phyloP scores from a whole-genome alignment of 768 basidiomycete species.

The Mycena metata region DNA sequence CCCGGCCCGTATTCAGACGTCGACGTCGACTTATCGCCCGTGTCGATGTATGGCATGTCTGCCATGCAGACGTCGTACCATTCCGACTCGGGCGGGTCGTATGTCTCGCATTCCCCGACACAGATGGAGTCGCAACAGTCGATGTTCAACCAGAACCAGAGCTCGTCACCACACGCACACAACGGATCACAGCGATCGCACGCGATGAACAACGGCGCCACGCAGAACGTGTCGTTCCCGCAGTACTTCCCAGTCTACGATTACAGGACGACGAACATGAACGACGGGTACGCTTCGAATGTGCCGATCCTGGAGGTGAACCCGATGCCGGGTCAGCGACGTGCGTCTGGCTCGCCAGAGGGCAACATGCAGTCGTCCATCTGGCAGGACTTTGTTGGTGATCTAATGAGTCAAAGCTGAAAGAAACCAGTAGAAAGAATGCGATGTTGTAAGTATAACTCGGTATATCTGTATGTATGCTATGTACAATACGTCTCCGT shows the following conservation, averaged over 20 bases:
- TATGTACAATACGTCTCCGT: constrained; percentile 35
- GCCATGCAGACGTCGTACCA: constrained; percentile 48
- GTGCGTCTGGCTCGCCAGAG: constrained; percentile 70
- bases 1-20: constrained; percentile 47
- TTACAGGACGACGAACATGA: constrained; percentile 61
- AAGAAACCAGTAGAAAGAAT: background rate
- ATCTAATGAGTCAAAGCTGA: constrained; percentile 46
- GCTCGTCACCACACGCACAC: constrained; percentile 25
- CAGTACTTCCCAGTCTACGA: constrained; percentile 85
- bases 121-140: constrained; percentile 38
- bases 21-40: constrained; percentile 55
- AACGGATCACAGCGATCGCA: constrained; percentile 37
- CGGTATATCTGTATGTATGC: constrained; percentile 34
- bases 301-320: constrained; percentile 57
- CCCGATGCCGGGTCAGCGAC: constrained; percentile 52
- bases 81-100: constrained; percentile 54
- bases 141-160: constrained; percentile 45
- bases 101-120: constrained; percentile 45
- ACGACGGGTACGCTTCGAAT: constrained; percentile 43
- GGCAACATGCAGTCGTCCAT: constrained; percentile 68
- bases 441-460: constrained; percentile 26
- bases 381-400: constrained; percentile 75
- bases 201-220: constrained; percentile 33
- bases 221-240: constrained; percentile 58
- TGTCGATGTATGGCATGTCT: constrained; percentile 63